Conservation (phyloP, 306 rosid genomes). For the Glycine tomentella region DNA sequence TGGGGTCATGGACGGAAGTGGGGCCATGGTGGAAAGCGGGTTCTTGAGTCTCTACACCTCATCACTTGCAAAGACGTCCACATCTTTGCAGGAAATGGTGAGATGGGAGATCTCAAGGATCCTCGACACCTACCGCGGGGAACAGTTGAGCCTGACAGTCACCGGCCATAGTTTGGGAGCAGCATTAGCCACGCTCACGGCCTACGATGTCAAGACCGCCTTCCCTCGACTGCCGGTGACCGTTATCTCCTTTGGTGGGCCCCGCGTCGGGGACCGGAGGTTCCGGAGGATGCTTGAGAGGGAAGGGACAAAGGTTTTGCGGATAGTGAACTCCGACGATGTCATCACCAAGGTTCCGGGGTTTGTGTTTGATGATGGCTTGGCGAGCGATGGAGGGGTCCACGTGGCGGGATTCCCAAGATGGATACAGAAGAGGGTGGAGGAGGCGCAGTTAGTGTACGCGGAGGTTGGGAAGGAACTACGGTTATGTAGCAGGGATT, state of each 20-base stretch:
- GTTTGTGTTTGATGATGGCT: slow-evolving; percentile 56
- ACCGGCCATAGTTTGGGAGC: slow-evolving; percentile 86
- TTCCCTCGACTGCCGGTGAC: slow-evolving; percentile 56
- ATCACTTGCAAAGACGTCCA: not conserved
- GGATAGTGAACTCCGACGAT: slow-evolving; percentile 81
- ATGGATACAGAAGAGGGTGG: slow-evolving; percentile 64
- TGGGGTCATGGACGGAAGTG: not conserved
- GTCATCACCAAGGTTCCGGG: slow-evolving; percentile 78
- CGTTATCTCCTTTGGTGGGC: slow-evolving; percentile 74
- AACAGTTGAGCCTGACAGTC: slow-evolving; percentile 66
- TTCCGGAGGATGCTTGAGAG: slow-evolving; percentile 58
- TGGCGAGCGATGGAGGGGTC: not conserved
- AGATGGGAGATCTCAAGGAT: slow-evolving; percentile 51
- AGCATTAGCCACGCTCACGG: slow-evolving; percentile 65
- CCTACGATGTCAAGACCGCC: slow-evolving; percentile 56
- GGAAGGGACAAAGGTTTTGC: slow-evolving; percentile 68
- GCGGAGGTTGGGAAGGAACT: slow-evolving; percentile 80
- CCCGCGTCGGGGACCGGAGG: slow-evolving; percentile 65
- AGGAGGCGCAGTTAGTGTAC: slow-evolving; percentile 63
- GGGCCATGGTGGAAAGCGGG: slow-evolving; percentile 76
- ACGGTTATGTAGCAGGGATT: slow-evolving; percentile 66
- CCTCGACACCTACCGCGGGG: slow-evolving; percentile 50
- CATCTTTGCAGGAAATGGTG: slow-evolving; percentile 53
- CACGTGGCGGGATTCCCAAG: slow-evolving; percentile 44
- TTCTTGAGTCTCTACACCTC: slow-evolving; percentile 73